Evolutionary conservation across 805 yeast genomes (phyloP), one percentile per base, ranked within the genome.

Genomic region (Saccharomycopsis fermentans): DNA sequence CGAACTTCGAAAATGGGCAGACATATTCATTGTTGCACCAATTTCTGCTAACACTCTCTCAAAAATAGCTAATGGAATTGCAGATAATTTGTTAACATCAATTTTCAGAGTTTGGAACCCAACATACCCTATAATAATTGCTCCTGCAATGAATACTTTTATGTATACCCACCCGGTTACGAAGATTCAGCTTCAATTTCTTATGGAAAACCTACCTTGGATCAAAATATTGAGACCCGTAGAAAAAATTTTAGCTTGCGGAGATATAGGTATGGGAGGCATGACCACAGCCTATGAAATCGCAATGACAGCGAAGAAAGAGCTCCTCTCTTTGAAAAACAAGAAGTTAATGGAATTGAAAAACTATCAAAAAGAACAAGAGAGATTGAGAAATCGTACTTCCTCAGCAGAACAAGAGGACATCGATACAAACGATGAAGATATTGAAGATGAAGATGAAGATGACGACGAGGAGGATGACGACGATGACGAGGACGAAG

Each of bases 191-290:
- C 72, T 87, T 59, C 73, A 74, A 21, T 73, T 83, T 51, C 70
- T 87, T 19, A 72, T 76, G 6, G 91, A 86, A 63, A 90, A 84
- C 64, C 84, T 84, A 74, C 87, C 90, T 6, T 85, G 82, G 80
- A 78, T 86, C 56, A 87, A 84, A 60, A 78, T 87, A 19, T 71
- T 87, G 67, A 85, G 81, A 67, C 95, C 95, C 0, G 89, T 86
- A 24, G 95, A 87, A 65, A 87, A 87, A 67, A 90, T 87, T 63
- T 77, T 74, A 73, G 86, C 71, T 19, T 87, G 90, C 73, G 95
- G 95, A 65, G 95, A 87, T 68, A 86, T 87, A 62, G 94, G 94
- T 14, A 86, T 87, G 94, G 95, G 95, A 51, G 95, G 95, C 35
- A 87, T 87, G 95, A 80, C 90, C 77, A 94, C 87, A 67, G 87